Base-by-base conservation (phyloP, 2,329 filamentous ascomycete species). In the Colletotrichum horii region DNA sequence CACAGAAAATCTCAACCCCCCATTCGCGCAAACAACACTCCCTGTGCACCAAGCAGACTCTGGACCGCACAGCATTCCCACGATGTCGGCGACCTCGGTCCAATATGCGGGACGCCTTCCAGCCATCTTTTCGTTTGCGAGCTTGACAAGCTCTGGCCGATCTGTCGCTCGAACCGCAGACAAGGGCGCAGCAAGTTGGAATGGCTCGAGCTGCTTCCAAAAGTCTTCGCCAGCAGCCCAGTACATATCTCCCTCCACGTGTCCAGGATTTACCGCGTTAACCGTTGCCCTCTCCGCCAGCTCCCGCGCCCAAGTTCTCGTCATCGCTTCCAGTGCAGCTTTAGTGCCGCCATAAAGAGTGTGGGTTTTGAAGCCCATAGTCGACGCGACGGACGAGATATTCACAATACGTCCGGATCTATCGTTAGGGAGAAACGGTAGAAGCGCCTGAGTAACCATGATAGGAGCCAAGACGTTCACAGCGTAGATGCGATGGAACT, bases 381-480 rank as follows among this genome's bases (percentile, higher is more conserved):
- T 85, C 19, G 88, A 88, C 26, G 58, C 24, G 58, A 61, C 88
- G 73, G 88, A 90, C 7, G 88, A 90, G 64, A 91, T 82, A 81
- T 88, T 90, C 80, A 92, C 84, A 76, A 92, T 86, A 69, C 87
- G 88, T 72, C 84, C 89, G 76, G 87, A 92, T 76, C 92, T 92
- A 84, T 94, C 94, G 70, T 83, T 84, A 2, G 91, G 95, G 6
- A 97, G 89, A 83, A 93, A 92, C 0, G 92, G 93, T 34, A 92
- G 84, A 1, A 91, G 91, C 5, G 94, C 94, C 84, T 97, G 93
- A 24, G 94, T 91, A 14, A 97, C 88, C 4, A 97, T 89, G 28
- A 98, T 85, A 2, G 95, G 95, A 0, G 94, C 95, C 8, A 95
- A 90, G n/a, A 97, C 95, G 81, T 98, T 98, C 85, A 96, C 89